phyloP scores from a whole-genome alignment of 805 yeast species.

The Priceomyces melissophilus region DNA sequence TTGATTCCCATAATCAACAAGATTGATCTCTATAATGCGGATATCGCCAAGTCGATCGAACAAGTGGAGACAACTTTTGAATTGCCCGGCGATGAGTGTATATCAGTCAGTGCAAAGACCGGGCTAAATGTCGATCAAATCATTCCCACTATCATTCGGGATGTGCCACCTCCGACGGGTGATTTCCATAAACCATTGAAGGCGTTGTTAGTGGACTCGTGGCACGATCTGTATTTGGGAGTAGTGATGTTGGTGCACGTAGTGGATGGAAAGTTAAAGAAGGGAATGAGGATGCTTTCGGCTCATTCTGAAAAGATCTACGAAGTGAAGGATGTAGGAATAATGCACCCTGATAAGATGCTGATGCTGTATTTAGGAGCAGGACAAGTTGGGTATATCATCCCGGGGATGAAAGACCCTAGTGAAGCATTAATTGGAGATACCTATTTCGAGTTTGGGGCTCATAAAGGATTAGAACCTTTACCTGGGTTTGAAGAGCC shows the following conservation, averaged over 20 bases:
- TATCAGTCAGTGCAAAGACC: constrained; percentile 89
- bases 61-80: constrained; percentile 87
- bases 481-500: constrained; percentile 95
- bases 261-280: constrained; percentile 75
- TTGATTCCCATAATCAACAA: constrained; percentile 89
- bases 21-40: constrained; percentile 85
- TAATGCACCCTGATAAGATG: constrained; percentile 87
- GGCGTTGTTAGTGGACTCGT: constrained; percentile 88
- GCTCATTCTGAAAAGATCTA: constrained; percentile 74
- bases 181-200: constrained; percentile 50
- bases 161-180: constrained; percentile 79
- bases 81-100: constrained; percentile 65
- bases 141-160: constrained; percentile 77
- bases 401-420: constrained; percentile 92
- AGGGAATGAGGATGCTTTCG: constrained; percentile 72
- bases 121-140: constrained; percentile 75
- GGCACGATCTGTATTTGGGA: constrained; percentile 94
- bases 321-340: constrained; percentile 90
- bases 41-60: constrained; percentile 72
- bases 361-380: constrained; percentile 64
- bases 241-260: constrained; percentile 81
- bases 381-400: constrained; percentile 92
- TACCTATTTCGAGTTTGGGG: constrained; percentile 67
- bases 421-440: constrained; percentile 89
- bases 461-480: constrained; percentile 58